Percentiles rank a stretch among this genome's conserved stretches.
Conservation (phyloP, 75 land plant species). For the Azolla pinnata region DNA sequence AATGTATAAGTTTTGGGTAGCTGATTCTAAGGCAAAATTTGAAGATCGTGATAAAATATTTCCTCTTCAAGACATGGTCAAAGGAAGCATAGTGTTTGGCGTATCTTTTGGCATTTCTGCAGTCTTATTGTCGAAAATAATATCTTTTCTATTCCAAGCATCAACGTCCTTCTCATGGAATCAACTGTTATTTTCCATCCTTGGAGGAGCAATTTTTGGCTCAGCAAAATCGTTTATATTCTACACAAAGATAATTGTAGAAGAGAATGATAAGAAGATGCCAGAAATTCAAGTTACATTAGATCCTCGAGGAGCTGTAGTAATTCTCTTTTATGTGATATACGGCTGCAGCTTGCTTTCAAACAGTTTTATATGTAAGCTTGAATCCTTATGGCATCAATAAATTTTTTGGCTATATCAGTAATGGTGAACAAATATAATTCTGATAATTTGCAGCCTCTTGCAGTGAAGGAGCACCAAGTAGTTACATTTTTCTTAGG, state of each 20-base stretch:
- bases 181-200: no score
- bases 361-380: constrained; percentile 91
- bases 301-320: constrained; percentile 16
- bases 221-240: background rate
- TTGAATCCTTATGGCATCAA: background rate
- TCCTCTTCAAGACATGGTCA: constrained; percentile 12
- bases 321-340: constrained; percentile 36
- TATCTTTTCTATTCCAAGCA: no score
- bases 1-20: constrained; percentile 7
- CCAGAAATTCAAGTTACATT: background rate
- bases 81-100: background rate
- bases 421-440: no score
- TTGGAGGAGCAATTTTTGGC: background rate
- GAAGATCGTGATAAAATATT: constrained; percentile 3
- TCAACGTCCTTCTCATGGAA: no score
- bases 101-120: no score
- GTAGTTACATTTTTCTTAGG: constrained; percentile 25
- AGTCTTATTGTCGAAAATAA: no score
- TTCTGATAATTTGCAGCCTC: no score
- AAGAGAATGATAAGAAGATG: background rate
- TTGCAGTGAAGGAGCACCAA: constrained; percentile 28
- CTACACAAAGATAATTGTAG: background rate
- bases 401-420: no score
- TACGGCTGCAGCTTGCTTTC: constrained; percentile 83
- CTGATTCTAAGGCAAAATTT: background rate